Base-by-base conservation (phyloP, 2,329 filamentous ascomycete species). In the Shiraia bambusicola region DNA sequence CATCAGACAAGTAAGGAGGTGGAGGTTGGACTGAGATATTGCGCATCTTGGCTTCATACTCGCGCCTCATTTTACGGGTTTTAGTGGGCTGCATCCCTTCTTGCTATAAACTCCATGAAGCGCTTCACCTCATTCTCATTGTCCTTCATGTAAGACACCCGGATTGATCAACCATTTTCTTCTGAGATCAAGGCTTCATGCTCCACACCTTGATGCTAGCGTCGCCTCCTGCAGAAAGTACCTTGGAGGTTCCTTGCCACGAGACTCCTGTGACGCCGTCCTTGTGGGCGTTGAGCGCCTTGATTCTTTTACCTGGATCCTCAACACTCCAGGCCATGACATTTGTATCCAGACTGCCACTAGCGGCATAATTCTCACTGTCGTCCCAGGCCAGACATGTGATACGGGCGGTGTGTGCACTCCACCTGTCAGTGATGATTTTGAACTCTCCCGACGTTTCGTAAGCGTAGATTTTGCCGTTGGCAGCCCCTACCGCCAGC, bases 191-290 rank as follows among this genome's bases (percentile, higher is more conserved):
- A 29, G 47, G 50, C 40, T 58, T 50, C 14, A 67, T 45, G 13
- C 55, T 78, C 93, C 93, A 98, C 35, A 92, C 77, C 77, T 97
- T 98, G 34, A 98, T 80, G 1, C 88, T 85, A 25, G 88, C 92
- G 77, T 98, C 93, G 9, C 84, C 87, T 32, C 93, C 93, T 4
- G 82, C 82, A 55, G 86, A 94, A 8, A 87, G 83, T 35, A 97
- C 77, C 71, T 80, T 88, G 6, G 50, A 54, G 69, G 43, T 76
- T 42, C 56, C 54, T 76, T 88, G 77, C 90, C 92, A 98, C 10
- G 79, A 79, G 12, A 97, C 86, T 12, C 88, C 92, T 54, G 86
- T 89, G 13, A 97, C 90, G 8, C 93, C 93, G 63, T 97, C 93
- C 72, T 96, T 96, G 73, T 98, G 93, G 35, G 92, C 90, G 63